A percentile compares a stretch with the other conserved stretches of the same genome.
Conservation (phyloP, 2,329 filamentous ascomycete species). For the Eurotiales sp. region DNA sequence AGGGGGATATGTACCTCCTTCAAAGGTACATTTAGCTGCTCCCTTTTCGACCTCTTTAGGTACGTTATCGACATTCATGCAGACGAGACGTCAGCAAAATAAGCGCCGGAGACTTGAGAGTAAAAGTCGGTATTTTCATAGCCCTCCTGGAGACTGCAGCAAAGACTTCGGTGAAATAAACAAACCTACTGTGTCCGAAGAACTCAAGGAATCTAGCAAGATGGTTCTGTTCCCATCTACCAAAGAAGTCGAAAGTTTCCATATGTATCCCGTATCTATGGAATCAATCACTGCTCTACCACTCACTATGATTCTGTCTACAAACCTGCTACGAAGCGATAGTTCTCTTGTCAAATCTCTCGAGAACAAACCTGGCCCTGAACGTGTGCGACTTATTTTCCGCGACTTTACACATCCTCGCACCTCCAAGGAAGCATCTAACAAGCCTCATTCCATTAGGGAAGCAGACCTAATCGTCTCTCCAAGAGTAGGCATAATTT, state of each 20-base stretch:
- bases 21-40: neutral
- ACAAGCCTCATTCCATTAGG: neutral
- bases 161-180: neutral
- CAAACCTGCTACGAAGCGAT: conserved; percentile 24
- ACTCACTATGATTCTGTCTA: conserved; percentile 13
- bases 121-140: conserved; percentile 24
- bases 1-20: neutral
- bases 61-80: conserved; percentile 51
- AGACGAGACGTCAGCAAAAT: conserved; percentile 36
- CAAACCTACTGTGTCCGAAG: neutral
- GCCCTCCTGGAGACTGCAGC: neutral
- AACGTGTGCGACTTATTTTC: conserved; percentile 20
- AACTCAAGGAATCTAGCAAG: neutral
- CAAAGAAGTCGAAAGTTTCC: neutral
- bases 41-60: conserved; percentile 28
- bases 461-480: conserved; percentile 68
- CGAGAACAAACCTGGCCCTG: conserved; percentile 16
- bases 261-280: neutral
- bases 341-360: conserved; percentile 19
- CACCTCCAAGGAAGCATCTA: neutral
- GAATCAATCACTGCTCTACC: neutral
- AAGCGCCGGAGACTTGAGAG: conserved; percentile 26
- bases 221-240: neutral
- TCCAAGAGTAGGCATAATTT: conserved; percentile 63
- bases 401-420: conserved; percentile 21